Conservation (phyloP, 495 filamentous ascomycete species). For the Neurospora sp. region DNA sequence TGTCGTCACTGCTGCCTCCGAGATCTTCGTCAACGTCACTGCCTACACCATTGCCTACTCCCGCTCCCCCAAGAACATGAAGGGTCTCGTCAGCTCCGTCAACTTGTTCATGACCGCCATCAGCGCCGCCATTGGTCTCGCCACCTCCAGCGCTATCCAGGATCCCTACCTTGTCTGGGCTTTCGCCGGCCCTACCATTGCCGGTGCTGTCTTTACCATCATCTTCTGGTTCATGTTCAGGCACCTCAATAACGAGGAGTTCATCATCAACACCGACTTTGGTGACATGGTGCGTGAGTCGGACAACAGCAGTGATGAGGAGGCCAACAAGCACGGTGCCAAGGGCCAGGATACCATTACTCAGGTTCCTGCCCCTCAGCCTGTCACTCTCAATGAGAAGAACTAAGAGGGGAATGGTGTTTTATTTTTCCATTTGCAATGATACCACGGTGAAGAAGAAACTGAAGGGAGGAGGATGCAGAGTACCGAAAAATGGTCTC, state of each 20-base stretch:
- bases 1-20: conserved; percentile 46
- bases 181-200: conserved; percentile 39
- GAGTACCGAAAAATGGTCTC: not conserved
- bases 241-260: conserved; percentile 37
- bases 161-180: conserved; percentile 52
- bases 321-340: conserved; percentile 3
- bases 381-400: not conserved
- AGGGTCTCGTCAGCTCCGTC: conserved; percentile 49
- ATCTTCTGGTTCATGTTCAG: conserved; percentile 40
- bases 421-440: no score
- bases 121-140: conserved; percentile 47
- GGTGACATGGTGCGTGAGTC: conserved; percentile 27
- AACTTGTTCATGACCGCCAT: conserved; percentile 48
- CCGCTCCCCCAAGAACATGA: conserved; percentile 58
- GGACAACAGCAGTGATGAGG: conserved; percentile 32
- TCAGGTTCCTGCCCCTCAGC: not conserved
- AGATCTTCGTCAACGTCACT: conserved; percentile 61
- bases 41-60: conserved; percentile 63
- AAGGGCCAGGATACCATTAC: not conserved
- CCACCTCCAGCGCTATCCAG: conserved; percentile 43
- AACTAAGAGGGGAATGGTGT: not conserved
- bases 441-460: not conserved
- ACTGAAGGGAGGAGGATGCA: not conserved
- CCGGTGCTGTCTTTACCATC: conserved; percentile 28
- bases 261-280: conserved; percentile 28